Evolutionary conservation across 2,329 filamentous ascomycete genomes (phyloP).

Genomic region (Sclerotinia minor): DNA sequence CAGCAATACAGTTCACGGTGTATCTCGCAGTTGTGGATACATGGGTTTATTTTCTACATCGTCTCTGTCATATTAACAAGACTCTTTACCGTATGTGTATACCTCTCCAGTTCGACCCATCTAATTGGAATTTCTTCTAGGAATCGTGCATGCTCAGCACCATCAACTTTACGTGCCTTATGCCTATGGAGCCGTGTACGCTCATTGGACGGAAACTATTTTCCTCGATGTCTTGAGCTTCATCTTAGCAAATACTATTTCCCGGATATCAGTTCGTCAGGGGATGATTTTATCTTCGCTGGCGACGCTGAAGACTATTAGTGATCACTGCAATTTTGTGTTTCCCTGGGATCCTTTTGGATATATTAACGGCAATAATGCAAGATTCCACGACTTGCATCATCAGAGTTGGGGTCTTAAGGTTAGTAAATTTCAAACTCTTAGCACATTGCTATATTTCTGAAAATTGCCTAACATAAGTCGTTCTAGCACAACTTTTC

Average conservation of each 20-base stretch:
- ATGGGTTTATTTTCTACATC: constrained; percentile 21
- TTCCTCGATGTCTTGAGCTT: constrained; percentile 24
- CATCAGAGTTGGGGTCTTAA: constrained; percentile 26
- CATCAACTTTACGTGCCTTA: constrained; percentile 20
- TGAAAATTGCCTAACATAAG: background rate
- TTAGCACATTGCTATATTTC: background rate
- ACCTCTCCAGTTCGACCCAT: background rate
- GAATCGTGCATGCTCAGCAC: constrained; percentile 17
- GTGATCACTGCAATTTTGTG: constrained; percentile 24
- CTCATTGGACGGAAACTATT: constrained; percentile 20
- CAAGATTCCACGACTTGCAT: constrained; percentile 26
- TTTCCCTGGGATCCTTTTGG: constrained; percentile 24
- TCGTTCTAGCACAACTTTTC: constrained; percentile 21
- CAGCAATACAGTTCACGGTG: constrained; percentile 3
- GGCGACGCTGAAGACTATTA: constrained; percentile 22
- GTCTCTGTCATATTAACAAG: constrained; percentile 18
- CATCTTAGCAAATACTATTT: constrained; percentile 15
- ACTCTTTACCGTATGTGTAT: constrained; percentile 19
- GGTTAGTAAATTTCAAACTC: background rate
- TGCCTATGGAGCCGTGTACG: constrained; percentile 23
- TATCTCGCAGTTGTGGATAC: constrained; percentile 24
- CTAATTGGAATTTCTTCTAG: background rate
- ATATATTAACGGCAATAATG: constrained; percentile 19
- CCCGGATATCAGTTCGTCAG: constrained; percentile 24
- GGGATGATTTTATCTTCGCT: constrained; percentile 21